Conservation (phyloP, 2,329 filamentous ascomycete species). For the Daldinia eschscholtzii region DNA sequence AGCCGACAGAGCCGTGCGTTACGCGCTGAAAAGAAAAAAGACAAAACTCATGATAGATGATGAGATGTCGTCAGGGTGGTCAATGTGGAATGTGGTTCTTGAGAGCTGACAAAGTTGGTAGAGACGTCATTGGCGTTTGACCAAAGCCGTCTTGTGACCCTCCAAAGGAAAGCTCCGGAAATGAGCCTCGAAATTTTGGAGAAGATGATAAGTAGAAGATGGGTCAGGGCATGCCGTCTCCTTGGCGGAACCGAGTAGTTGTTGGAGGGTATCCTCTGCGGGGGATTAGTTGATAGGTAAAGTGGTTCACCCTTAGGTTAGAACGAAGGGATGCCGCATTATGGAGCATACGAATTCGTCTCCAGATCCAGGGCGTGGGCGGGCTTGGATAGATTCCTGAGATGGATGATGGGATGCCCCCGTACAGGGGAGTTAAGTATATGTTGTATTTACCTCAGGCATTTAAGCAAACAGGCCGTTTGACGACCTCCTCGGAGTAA, state of each 20-base stretch:
- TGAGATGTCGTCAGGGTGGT: constrained; percentile 36
- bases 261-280: constrained; percentile 38
- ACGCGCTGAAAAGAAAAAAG: constrained; percentile 23
- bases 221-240: constrained; percentile 30
- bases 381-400: constrained; percentile 37
- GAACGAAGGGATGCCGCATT: constrained; percentile 30
- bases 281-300: constrained; percentile 21
- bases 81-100: constrained; percentile 1
- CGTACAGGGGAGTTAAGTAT: constrained; percentile 12
- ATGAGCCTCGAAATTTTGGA: constrained; percentile 20
- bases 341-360: constrained; percentile 29
- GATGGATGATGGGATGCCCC: constrained; percentile 16
- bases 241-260: constrained; percentile 21
- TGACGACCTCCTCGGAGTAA: constrained; percentile 22
- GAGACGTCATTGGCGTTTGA: constrained; percentile 42
- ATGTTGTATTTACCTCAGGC: not conserved
- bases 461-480: constrained; percentile 11
- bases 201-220: constrained; percentile 26
- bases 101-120: constrained; percentile 29
- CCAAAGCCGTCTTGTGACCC: constrained; percentile 40
- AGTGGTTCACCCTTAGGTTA: constrained; percentile 16
- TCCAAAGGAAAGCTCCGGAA: constrained; percentile 35
- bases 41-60: constrained; percentile 15
- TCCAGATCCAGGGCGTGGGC: constrained; percentile 26
- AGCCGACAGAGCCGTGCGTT: constrained; percentile 32